Evolutionary conservation across 495 filamentous ascomycete species (phyloP).

Genomic region (Ascobolus immersus): DNA sequence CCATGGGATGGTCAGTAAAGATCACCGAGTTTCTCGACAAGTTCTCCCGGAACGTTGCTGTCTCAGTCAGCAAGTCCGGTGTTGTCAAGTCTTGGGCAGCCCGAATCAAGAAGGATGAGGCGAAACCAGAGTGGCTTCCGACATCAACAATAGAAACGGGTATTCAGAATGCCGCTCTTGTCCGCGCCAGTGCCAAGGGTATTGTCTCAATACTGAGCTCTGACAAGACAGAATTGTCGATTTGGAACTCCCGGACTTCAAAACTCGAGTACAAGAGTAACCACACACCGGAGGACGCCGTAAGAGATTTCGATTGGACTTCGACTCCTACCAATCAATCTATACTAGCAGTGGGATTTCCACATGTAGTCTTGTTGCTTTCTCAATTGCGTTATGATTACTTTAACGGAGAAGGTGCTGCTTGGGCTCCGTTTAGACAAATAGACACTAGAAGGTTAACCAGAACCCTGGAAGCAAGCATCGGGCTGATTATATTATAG

Average conservation of each 20-base stretch:
- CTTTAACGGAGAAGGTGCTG: slow-evolving; percentile 50
- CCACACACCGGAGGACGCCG: slow-evolving; percentile 45
- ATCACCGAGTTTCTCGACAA: slow-evolving; percentile 65
- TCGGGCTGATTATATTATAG: slow-evolving; percentile 2
- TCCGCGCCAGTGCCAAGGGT: slow-evolving; percentile 62
- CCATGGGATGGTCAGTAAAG: slow-evolving; percentile 45
- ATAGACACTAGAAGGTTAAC: slow-evolving; percentile 42
- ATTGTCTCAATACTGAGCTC: slow-evolving; percentile 67
- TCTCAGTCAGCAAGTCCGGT: slow-evolving; percentile 59
- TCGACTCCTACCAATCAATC: slow-evolving; percentile 78
- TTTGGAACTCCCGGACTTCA: slow-evolving; percentile 69
- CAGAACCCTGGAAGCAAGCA: background rate
- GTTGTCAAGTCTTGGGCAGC: slow-evolving; percentile 69
- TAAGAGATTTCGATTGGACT: slow-evolving; percentile 82
- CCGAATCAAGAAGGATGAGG: slow-evolving; percentile 35
- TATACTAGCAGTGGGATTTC: slow-evolving; percentile 76
- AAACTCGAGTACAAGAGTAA: slow-evolving; percentile 50
- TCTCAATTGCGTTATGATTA: slow-evolving; percentile 89
- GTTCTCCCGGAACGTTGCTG: slow-evolving; percentile 67
- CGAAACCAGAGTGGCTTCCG: slow-evolving; percentile 35
- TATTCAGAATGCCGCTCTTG: slow-evolving; percentile 44
- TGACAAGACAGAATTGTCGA: slow-evolving; percentile 49
- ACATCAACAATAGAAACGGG: slow-evolving; percentile 66
- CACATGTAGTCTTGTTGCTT: slow-evolving; percentile 57
- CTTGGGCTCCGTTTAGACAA: slow-evolving; percentile 66